Evolutionary conservation across 2,329 filamentous ascomycete genomes (phyloP).

Genomic region (Dendryphion nanum): DNA sequence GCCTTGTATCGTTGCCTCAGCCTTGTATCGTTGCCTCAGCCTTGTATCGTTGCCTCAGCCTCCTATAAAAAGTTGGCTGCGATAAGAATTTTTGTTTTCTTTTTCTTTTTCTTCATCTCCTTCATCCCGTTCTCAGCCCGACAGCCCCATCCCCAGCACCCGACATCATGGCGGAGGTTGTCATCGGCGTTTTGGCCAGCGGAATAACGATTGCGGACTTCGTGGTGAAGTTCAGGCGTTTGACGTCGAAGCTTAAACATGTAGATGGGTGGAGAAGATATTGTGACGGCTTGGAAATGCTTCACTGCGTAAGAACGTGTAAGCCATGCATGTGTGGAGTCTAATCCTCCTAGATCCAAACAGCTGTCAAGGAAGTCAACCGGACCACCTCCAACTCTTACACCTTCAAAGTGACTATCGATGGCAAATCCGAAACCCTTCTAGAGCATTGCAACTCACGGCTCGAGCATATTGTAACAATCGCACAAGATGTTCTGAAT

Average conservation of each 20-base stretch:
- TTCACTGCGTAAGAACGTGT: background rate
- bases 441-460: background rate
- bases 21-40: background rate
- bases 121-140: background rate
- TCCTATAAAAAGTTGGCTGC: background rate
- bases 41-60: background rate
- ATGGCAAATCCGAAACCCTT: background rate
- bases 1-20: background rate
- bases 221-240: background rate
- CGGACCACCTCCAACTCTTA: background rate
- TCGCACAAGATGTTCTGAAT: background rate
- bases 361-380: background rate
- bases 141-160: background rate
- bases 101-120: too few relatives aligned
- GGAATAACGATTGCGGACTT: background rate
- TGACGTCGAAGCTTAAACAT: background rate
- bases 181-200: background rate
- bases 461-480: background rate
- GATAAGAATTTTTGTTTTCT: too few relatives aligned
- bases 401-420: background rate
- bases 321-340: background rate
- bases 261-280: background rate
- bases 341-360: background rate
- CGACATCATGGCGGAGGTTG: background rate
- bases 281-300: background rate